phyloP scores from a whole-genome alignment of 164 flowering plant species.

The Akebia trifoliata region DNA sequence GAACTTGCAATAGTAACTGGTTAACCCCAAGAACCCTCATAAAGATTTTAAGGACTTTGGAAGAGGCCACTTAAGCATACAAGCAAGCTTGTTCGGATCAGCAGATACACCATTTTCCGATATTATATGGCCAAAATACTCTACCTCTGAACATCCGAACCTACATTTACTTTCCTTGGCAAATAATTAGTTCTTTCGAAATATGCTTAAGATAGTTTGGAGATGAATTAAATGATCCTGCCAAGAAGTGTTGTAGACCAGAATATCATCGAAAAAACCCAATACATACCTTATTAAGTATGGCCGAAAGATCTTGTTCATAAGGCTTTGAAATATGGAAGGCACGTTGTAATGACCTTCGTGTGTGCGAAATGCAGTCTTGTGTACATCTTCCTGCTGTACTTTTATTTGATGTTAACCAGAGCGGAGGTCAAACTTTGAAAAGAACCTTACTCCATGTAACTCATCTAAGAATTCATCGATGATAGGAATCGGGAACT shows the following conservation, averaged over 20 bases:
- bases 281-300: neutral
- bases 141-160: neutral
- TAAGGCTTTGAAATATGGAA: too few relatives aligned
- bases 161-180: too few relatives aligned
- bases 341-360: too few relatives aligned
- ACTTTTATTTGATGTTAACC: conserved; percentile 7
- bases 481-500: conserved; percentile 2
- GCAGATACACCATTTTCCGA: neutral
- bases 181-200: neutral
- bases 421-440: too few relatives aligned
- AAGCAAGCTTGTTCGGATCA: neutral
- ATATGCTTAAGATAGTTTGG: neutral
- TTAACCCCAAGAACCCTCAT: conserved; percentile 11
- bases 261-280: neutral
- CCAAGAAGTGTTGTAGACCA: neutral
- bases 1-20: conserved; percentile 13
- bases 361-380: too few relatives aligned
- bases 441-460: neutral
- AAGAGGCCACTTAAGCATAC: too few relatives aligned
- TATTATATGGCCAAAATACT: conserved; percentile 10
- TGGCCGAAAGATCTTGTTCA: neutral
- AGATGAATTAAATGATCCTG: neutral
- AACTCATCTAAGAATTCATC: conserved; percentile 10
- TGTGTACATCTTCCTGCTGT: neutral
- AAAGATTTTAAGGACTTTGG: neutral